Evolutionary conservation across 2,329 filamentous ascomycete genomes (phyloP).

Genomic region (Colletotrichum nymphaeae): DNA sequence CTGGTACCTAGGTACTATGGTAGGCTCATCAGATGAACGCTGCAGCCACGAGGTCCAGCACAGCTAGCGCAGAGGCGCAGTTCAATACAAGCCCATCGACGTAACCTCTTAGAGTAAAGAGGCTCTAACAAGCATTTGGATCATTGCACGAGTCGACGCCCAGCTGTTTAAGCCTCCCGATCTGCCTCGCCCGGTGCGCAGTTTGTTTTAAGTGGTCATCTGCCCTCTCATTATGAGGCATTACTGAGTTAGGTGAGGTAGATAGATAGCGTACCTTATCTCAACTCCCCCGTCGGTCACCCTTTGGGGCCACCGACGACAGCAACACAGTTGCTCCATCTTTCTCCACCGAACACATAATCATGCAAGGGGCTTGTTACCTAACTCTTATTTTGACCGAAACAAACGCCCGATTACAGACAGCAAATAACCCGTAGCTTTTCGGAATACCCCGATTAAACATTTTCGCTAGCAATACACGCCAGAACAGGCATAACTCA

Average conservation of each 20-base stretch:
- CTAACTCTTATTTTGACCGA: neutral
- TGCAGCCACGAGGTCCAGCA: neutral
- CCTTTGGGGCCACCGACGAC: slow-evolving; percentile 6
- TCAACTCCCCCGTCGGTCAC: slow-evolving; percentile 16
- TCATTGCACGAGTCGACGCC: neutral
- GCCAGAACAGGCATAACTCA: neutral
- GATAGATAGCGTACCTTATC: neutral
- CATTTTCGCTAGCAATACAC: slow-evolving; percentile 12
- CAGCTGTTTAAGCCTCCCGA: neutral
- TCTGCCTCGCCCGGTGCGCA: slow-evolving; percentile 11
- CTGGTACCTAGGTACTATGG: too few species aligned
- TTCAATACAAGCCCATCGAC: neutral
- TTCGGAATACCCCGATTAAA: neutral
- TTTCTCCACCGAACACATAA: neutral
- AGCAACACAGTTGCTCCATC: neutral
- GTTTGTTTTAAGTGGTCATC: neutral
- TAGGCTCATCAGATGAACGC: neutral
- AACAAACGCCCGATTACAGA: neutral
- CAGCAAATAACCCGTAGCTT: neutral
- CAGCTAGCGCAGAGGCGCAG: slow-evolving; percentile 28
- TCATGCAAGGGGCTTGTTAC: neutral
- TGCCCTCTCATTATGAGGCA: neutral
- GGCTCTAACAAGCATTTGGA: neutral
- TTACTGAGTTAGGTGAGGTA: neutral
- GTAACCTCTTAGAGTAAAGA: neutral